Base-by-base conservation (phyloP, 202 grass and related monocot genomes). In the Thinopyrum obtusiflorum region DNA sequence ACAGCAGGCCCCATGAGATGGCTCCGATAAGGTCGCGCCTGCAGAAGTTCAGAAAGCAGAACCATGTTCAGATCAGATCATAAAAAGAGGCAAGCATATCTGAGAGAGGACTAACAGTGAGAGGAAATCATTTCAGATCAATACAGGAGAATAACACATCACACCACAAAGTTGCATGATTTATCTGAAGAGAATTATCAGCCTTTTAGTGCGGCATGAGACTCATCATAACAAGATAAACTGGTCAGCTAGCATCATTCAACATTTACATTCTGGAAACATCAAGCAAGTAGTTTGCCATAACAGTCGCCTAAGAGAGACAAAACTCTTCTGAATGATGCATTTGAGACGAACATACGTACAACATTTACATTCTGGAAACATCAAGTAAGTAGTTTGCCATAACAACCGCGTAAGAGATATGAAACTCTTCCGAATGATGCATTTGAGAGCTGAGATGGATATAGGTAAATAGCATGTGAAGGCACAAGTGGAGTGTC, bases 1-100 rank as follows among this genome's bases (percentile, higher is more conserved):
- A 96, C 49, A 98, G 86, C 80, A 95, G 87, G 72, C 93, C 93
- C 85, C 92, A 98, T 86, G 91, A 91, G 39, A 96, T 87, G 40
- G 93, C 96, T 85, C 92, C 93, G 49, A 98, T 90, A 74, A 98
- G 80, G 78, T 98, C 93, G 0, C 89, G 88, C 83, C 96, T 98
- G 86, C 86, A 91, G 80, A 83, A 83, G 87, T 23, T 53, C 44
- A 77, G 53, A 80, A 87, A 86, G 65, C 24, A 86, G 35, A 80
- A 10, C 62, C 29, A 91, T 73, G 42, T 65, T 92, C 42, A 79
- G 78, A 49, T 68, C 21, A 85, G 3, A 20, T 53, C 49, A 53
- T 53, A 20, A 29, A 65, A 79, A 82, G 57, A 26, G 4, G 39
- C 24, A 82, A 61, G 21, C 86, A 2, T 36, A 47, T 61, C 5